Base-by-base conservation (phyloP, 108 stramenopile species). In the Cyclostephanos tholiformis region DNA sequence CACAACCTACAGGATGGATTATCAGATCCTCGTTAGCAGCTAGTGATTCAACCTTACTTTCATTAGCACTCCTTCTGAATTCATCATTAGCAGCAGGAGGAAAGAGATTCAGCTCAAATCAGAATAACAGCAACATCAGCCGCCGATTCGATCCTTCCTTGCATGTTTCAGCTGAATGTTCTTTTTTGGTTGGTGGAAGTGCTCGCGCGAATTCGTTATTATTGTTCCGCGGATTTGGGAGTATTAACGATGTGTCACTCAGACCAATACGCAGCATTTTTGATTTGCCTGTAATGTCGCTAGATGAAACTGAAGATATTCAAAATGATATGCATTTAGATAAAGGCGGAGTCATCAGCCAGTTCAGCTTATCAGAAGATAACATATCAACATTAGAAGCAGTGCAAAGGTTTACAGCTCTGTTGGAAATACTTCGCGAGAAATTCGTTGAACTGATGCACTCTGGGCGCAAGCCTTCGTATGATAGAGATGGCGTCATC, bases 391-490 rank as follows among this genome's bases (percentile, higher is more conserved):
- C 3, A 23, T 23, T 79, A 22, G 72, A 73, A 63, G 72, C 68
- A 62, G 59, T 67, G 12, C 67, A 79, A 68, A 36, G 56, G 48
- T 38, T 79, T n/a, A 62, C 66, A 20, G 60, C 79, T 49, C 61
- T 79, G 20, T 51, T 79, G 3, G 79, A 79, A 73, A 79, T 72
- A 38, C 61, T 73, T 2, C 72, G 79, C 19, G 65, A 62, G 25
- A 79, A 79, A 43, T 57, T 79, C 49, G 71, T 79, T 19, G 72
- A 79, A 43, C 61, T 79, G 43, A 57, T 56, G 50, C 79, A 79
- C 38, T 50, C 56, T 23, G 79, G 79, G 36, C 60, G 62, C 22
- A 63, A 57, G 20, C 49, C 67, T 20, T 55, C 48, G 20, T 35
- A 36, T 22, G 79, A 69, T 29, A 52, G 48, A 63, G 61, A 46